Evolutionary conservation across 306 rosid genomes (phyloP).

Genomic region (Glycine latifolia): DNA sequence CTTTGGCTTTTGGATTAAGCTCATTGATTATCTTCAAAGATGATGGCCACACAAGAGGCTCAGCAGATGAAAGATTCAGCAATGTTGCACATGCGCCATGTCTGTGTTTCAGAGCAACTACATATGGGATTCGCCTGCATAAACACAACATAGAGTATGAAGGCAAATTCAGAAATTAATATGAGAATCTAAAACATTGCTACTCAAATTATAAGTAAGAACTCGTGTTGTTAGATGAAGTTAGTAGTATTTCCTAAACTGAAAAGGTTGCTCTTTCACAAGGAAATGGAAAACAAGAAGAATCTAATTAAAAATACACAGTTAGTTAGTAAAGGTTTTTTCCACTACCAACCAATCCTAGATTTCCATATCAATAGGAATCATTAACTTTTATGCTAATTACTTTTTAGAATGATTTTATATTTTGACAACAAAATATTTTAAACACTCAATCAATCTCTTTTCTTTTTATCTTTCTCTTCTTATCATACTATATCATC

Average conservation of each 20-base stretch:
- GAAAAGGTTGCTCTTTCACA: slow-evolving; percentile 25
- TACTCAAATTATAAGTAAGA: background rate
- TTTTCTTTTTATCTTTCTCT: too few species aligned
- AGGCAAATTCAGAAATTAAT: slow-evolving; percentile 31
- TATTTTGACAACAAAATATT: too few species aligned
- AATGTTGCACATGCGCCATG: slow-evolving; percentile 88
- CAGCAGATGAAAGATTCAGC: slow-evolving; percentile 88
- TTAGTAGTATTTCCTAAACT: background rate
- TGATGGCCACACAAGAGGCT: slow-evolving; percentile 98
- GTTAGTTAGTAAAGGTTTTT: background rate
- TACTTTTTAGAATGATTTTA: background rate
- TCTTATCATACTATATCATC: too few species aligned
- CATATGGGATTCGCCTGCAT: slow-evolving; percentile 86
- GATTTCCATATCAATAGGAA: background rate
- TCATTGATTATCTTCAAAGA: slow-evolving; percentile 92
- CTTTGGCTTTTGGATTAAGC: slow-evolving; percentile 87
- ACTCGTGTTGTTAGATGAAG: background rate
- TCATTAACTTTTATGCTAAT: background rate
- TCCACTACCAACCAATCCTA: background rate
- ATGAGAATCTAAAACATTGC: background rate
- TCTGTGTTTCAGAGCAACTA: slow-evolving; percentile 80
- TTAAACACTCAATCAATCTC: too few species aligned
- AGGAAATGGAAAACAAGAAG: slow-evolving; percentile 1
- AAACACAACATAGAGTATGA: slow-evolving; percentile 16
- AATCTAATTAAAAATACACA: background rate